These are phyloP conservation scores for Lolium multiflorum DNA, from an alignment of 176 grass and related monocot genomes.

Conservation along the genomic window DNA sequence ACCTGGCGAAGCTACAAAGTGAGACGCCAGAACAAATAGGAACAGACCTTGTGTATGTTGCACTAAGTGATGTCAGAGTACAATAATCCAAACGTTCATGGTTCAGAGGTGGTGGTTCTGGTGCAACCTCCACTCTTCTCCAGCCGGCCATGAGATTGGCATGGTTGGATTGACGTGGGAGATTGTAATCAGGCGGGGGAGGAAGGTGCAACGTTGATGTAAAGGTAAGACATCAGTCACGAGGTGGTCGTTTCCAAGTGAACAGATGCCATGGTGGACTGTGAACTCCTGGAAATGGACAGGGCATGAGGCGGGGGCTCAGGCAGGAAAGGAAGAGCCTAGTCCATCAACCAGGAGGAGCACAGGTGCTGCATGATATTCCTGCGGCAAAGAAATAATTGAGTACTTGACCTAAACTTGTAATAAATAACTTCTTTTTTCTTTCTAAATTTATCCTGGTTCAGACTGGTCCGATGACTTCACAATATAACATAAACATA, in stretches of 20 bases:
- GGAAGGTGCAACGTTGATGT: constrained; percentile 75
- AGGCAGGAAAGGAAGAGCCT: constrained; percentile 84
- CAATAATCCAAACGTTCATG: constrained; percentile 73
- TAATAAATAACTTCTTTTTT: constrained; percentile 64
- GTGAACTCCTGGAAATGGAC: constrained; percentile 83
- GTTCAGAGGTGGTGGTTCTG: constrained; percentile 71
- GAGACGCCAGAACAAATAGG: constrained; percentile 69
- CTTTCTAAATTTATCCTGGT: constrained; percentile 64
- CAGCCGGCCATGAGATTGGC: constrained; percentile 78
- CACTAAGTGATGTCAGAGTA: constrained; percentile 85
- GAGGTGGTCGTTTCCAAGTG: constrained; percentile 78
- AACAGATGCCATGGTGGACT: constrained; percentile 68
- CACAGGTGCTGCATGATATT: constrained; percentile 72
- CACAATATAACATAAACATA: constrained; percentile 49
- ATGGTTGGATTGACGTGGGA: constrained; percentile 76
- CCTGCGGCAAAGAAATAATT: constrained; percentile 99
- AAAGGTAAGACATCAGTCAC: constrained; percentile 79
- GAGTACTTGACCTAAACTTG: constrained; percentile 75
- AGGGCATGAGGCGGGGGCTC: constrained; percentile 72
- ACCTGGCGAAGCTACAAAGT: constrained; percentile 61
- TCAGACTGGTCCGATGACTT: constrained; percentile 54
- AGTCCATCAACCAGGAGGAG: constrained; percentile 92
- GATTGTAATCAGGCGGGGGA: constrained; percentile 54
- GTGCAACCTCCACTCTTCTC: constrained; percentile 87
- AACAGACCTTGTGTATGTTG: constrained; percentile 92